These are phyloP conservation scores for Boletus rufocinnamomeus DNA, from an alignment of 768 basidiomycete genomes.

Conservation along the genomic window DNA sequence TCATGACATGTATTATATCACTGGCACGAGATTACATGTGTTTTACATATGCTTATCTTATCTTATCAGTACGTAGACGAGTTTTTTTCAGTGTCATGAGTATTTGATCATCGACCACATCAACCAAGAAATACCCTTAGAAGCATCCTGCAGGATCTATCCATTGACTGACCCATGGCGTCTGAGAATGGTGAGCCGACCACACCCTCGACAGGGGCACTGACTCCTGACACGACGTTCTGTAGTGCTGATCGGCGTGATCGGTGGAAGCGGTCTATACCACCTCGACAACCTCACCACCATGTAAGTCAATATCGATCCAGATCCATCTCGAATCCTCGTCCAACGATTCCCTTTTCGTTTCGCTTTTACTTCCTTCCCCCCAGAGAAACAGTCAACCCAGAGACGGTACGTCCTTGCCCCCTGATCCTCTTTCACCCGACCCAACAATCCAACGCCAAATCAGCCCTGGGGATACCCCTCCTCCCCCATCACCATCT, in stretches of 20 bases:
- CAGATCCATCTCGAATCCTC: neutral
- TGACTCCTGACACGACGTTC: neutral
- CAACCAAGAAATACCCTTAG: neutral
- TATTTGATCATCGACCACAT: neutral
- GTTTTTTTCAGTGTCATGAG: neutral
- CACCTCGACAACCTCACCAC: slow-evolving; percentile 88
- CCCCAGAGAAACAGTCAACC: slow-evolving; percentile 69
- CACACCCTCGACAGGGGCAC: neutral
- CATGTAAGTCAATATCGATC: slow-evolving; percentile 56
- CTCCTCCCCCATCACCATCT: slow-evolving; percentile 90
- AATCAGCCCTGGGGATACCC: slow-evolving; percentile 90
- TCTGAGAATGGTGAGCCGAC: slow-evolving; percentile 21
- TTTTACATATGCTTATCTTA: slow-evolving; percentile 4
- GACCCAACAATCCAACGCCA: neutral
- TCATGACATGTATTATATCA: no score
- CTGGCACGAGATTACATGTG: neutral
- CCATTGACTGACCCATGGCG: slow-evolving; percentile 6
- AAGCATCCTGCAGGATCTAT: neutral
- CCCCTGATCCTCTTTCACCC: neutral
- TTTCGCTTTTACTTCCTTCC: neutral
- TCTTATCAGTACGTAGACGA: neutral
- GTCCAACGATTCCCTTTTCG: neutral
- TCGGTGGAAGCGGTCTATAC: slow-evolving; percentile 92
- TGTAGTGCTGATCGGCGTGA: slow-evolving; percentile 81
- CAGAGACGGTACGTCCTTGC: slow-evolving; percentile 67